A percentile compares a stretch with the other conserved stretches of the same genome.
Evolutionary conservation across 495 filamentous ascomycete species (phyloP).

Genomic region (Astrocystis sublimbata): DNA sequence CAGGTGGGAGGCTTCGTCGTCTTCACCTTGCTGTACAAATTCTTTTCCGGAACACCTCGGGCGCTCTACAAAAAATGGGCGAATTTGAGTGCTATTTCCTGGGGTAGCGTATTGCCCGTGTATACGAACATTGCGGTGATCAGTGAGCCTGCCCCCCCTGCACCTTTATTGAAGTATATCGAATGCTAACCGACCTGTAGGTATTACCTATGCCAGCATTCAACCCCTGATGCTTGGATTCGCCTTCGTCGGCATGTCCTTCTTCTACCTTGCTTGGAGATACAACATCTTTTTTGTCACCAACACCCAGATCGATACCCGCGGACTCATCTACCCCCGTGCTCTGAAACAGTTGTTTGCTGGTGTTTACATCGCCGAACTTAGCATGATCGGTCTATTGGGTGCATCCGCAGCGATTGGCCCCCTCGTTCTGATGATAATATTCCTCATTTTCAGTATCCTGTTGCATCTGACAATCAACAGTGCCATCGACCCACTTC

Average conservation of each 20-base stretch:
- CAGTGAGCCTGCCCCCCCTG: conserved; percentile 49
- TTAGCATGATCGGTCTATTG: conserved; percentile 91
- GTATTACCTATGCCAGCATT: conserved; percentile 86
- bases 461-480: conserved; percentile 85
- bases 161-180: neutral
- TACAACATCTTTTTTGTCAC: conserved; percentile 96
- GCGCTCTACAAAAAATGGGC: conserved; percentile 63
- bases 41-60: conserved; percentile 57
- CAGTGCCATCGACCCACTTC: conserved; percentile 72
- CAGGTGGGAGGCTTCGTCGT: conserved; percentile 78
- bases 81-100: conserved; percentile 64
- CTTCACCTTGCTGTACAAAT: conserved; percentile 73
- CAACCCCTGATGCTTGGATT: conserved; percentile 89
- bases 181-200: conserved; percentile 37
- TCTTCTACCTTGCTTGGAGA: conserved; percentile 92
- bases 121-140: conserved; percentile 86
- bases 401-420: conserved; percentile 70
- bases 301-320: conserved; percentile 82
- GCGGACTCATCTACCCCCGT: conserved; percentile 81
- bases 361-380: conserved; percentile 79
- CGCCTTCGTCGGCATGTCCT: conserved; percentile 74
- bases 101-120: conserved; percentile 86
- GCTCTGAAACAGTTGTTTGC: conserved; percentile 91
- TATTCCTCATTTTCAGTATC: conserved; percentile 75
- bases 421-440: conserved; percentile 79